Percentiles rank a stretch among this genome's conserved stretches.
phyloP scores from a whole-genome alignment of 805 yeast genomes.

The Yamadazyma endophytica region DNA sequence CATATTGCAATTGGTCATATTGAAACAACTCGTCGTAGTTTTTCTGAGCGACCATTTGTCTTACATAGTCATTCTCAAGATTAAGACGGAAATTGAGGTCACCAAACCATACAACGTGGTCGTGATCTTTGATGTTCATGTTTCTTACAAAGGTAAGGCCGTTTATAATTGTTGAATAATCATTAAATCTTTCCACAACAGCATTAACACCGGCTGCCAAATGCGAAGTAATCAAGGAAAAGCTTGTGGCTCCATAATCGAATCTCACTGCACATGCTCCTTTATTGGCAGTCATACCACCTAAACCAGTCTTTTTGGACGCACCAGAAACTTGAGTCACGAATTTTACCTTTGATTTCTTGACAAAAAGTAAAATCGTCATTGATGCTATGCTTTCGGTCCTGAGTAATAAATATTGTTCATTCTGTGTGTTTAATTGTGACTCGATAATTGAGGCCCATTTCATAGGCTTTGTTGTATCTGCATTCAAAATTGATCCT shows the following conservation, averaged over 20 bases:
- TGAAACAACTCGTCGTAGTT: slow-evolving; percentile 52
- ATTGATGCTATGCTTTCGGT: slow-evolving; percentile 75
- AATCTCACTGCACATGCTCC: slow-evolving; percentile 95
- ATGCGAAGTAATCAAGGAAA: slow-evolving; percentile 86
- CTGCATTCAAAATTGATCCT: slow-evolving; percentile 83
- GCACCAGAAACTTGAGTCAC: slow-evolving; percentile 90
- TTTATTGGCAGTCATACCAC: slow-evolving; percentile 96
- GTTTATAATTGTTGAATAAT: slow-evolving; percentile 68
- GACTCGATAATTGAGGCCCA: slow-evolving; percentile 72
- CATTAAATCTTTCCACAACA: slow-evolving; percentile 79
- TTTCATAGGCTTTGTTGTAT: slow-evolving; percentile 65
- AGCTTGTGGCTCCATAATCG: slow-evolving; percentile 71
- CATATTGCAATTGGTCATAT: slow-evolving; percentile 74
- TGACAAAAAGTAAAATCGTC: slow-evolving; percentile 60
- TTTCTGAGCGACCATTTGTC: slow-evolving; percentile 45
- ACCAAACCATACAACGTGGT: slow-evolving; percentile 88
- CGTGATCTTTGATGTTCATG: slow-evolving; percentile 67
- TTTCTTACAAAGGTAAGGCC: slow-evolving; percentile 81
- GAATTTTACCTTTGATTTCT: slow-evolving; percentile 21
- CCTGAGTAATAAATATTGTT: slow-evolving; percentile 57
- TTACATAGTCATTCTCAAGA: slow-evolving; percentile 69
- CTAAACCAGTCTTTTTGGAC: slow-evolving; percentile 91
- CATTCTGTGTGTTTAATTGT: slow-evolving; percentile 50
- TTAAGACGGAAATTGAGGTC: slow-evolving; percentile 85
- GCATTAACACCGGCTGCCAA: slow-evolving; percentile 89